Evolutionary conservation across 192 early-diverging fungal genomes (phyloP).

Genomic region (Phycomyces nitens): DNA sequence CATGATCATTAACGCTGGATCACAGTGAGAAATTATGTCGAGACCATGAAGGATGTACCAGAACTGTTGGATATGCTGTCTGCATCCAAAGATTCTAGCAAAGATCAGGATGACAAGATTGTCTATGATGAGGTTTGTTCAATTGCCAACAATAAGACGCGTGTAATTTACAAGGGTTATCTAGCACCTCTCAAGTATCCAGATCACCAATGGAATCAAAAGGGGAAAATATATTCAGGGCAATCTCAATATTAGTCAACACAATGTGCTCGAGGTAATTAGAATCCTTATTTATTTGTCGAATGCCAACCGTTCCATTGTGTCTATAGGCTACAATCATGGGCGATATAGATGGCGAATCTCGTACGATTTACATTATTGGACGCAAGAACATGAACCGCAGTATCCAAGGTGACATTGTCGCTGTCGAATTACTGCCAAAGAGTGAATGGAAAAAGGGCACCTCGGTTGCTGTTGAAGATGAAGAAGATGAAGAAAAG

Average conservation of each 20-base stretch:
- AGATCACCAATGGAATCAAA: slow-evolving; percentile 84
- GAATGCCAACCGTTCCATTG: background rate
- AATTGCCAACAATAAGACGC: no score
- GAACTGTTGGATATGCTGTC: slow-evolving; percentile 94
- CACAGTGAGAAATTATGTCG: slow-evolving; percentile 77
- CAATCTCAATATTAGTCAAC: slow-evolving; percentile 71
- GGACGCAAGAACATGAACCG: slow-evolving; percentile 87
- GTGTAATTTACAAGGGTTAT: no score
- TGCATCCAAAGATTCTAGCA: slow-evolving; percentile 40
- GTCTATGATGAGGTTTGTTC: slow-evolving; percentile 58
- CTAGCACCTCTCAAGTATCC: slow-evolving; percentile 75
- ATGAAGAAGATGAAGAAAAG: slow-evolving; percentile 68
- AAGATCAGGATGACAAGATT: slow-evolving; percentile 54
- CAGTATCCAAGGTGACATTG: slow-evolving; percentile 85
- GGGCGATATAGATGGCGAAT: slow-evolving; percentile 71
- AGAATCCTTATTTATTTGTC: background rate
- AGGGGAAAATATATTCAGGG: slow-evolving; percentile 78
- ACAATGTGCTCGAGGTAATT: slow-evolving; percentile 83
- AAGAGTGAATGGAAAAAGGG: slow-evolving; percentile 78
- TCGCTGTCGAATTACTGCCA: slow-evolving; percentile 87
- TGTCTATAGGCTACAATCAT: slow-evolving; percentile 63
- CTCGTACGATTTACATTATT: slow-evolving; percentile 70
- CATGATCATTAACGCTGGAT: background rate
- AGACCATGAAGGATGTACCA: slow-evolving; percentile 64
- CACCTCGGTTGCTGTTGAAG: slow-evolving; percentile 68